phyloP scores from a whole-genome alignment of 805 yeast genomes.

The Metschnikowia similis region DNA sequence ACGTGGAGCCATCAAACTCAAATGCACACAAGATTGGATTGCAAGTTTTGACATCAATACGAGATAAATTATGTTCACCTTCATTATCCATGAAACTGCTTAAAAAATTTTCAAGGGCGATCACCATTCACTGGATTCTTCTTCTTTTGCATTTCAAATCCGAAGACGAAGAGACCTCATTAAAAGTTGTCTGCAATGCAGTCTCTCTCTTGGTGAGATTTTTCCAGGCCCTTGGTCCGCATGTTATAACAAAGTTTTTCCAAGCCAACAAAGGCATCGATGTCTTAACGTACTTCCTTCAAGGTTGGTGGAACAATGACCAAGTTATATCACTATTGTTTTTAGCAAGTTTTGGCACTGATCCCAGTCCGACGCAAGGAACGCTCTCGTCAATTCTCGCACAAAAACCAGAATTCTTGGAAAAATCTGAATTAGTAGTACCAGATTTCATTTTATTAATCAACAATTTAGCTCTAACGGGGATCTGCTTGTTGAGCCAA shows the following conservation, averaged over 20 bases:
- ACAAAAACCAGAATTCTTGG: conserved; percentile 2
- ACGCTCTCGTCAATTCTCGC: background rate
- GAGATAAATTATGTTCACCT: conserved; percentile 39
- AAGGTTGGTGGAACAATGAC: conserved; percentile 47
- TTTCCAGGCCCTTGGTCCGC: conserved; percentile 43
- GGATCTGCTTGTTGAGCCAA: conserved; percentile 25
- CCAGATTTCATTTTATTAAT: conserved; percentile 45
- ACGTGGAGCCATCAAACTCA: conserved; percentile 31
- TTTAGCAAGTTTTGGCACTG: conserved; percentile 45
- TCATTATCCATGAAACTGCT: conserved; percentile 33
- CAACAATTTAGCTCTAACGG: conserved; percentile 32
- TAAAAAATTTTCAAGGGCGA: conserved; percentile 46
- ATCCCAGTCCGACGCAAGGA: conserved; percentile 6
- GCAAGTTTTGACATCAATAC: conserved; percentile 26
- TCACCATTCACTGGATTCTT: conserved; percentile 64
- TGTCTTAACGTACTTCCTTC: conserved; percentile 42
- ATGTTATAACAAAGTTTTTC: conserved; percentile 46
- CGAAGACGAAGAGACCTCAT: conserved; percentile 14
- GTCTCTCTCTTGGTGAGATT: conserved; percentile 48
- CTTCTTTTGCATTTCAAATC: conserved; percentile 42
- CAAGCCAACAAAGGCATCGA: conserved; percentile 47
- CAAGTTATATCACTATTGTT: conserved; percentile 40
- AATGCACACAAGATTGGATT: conserved; percentile 34
- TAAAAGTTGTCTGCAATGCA: conserved; percentile 36
- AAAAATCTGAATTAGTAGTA: conserved; percentile 18